These are phyloP conservation scores for Aleurites moluccanus DNA, from an alignment of 441 rosid genomes.

Conservation along the genomic window DNA sequence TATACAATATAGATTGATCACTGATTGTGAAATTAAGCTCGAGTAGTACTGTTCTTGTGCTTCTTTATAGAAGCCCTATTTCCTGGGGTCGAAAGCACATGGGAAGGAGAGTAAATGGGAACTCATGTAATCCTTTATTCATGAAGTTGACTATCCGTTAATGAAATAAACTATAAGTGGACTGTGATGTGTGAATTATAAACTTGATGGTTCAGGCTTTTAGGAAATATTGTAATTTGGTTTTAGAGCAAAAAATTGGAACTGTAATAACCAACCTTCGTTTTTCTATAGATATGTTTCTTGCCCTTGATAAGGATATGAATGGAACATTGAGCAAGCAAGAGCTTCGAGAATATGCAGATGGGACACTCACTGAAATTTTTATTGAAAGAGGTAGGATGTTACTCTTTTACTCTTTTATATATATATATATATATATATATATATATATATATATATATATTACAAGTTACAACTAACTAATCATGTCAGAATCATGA, in stretches of 20 bases:
- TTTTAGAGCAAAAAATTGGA: neutral
- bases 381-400: constrained; percentile 90
- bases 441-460: neutral
- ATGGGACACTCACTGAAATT: constrained; percentile 91
- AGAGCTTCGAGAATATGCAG: constrained; percentile 95
- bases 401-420: neutral
- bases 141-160: neutral
- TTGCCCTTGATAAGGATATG: constrained; percentile 91
- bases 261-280: neutral
- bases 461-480: neutral
- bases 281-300: constrained; percentile 73
- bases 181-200: neutral
- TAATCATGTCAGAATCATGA: neutral
- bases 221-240: constrained; percentile 4
- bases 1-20: too few species aligned
- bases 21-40: too few species aligned
- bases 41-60: too few species aligned
- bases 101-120: neutral
- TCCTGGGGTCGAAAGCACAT: neutral
- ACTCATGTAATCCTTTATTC: too few species aligned
- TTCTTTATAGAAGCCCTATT: neutral
- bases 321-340: constrained; percentile 93
- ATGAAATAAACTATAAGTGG: neutral
- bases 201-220: neutral
- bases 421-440: neutral